Evolutionary conservation across 371 early-diverging fungal genomes (phyloP), one percentile per base, ranked within the genome.

Genomic region (Mucor mucedo): DNA sequence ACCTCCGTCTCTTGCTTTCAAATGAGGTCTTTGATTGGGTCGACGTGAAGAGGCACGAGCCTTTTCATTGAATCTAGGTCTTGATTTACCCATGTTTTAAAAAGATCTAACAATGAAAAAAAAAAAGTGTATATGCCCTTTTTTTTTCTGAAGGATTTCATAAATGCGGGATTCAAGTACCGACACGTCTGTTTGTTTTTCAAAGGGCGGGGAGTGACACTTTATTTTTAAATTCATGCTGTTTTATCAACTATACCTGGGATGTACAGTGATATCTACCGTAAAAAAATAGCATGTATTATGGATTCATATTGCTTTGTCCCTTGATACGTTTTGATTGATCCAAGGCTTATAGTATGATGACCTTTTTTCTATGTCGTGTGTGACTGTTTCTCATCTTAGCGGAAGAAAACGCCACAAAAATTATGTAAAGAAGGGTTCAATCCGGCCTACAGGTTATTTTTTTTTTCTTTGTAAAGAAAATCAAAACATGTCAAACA

Each of bases 21-120:
- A 77, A 57, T 84, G 83, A 57, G 83, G 77, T 50, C 71, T 62
- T 58, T 79, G 80, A 16, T 68, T 79, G 8, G 80, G 65, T 35
- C 66, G 76, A 11, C 66, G 59, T 33, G 84, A 84, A 7, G 82
- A 74, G 13, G 84, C 78, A 58, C 85, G 71, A 16, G 84, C 87
- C 63, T 84, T 82, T 59, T 84, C 84, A 60, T 86, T 86, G 52
- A 79, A 84, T 58, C 87, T 73, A 57, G 84, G 79, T 72, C 87
- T 73, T 57, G 83, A 77, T 77, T 80, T 83, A 48, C 87, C 87
- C 87, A 86, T 86, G 58, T 9, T 21, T 27, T 38, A 13, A 6
- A 4, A 42, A 6, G 41, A 44, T 56, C 42, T 56, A 56, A 13
- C 10, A 41, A n/a, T 21, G 11, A 29, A 42, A 42, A 42, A 42